Conservation (phyloP, 495 filamentous ascomycete species). For the Tuber melanosporum region DNA sequence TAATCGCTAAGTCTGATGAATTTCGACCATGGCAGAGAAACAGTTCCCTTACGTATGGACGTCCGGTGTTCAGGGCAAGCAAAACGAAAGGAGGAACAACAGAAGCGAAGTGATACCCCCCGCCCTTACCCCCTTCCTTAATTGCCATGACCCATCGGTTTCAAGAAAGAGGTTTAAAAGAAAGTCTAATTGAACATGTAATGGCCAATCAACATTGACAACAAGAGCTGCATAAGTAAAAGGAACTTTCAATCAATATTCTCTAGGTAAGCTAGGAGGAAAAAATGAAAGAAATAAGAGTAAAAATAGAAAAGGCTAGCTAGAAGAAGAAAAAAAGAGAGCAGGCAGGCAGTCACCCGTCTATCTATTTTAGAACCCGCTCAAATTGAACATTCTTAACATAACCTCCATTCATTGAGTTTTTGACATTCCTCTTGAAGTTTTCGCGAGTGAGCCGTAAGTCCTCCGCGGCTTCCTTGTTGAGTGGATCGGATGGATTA, state of each 20-base stretch:
- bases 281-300: not conserved
- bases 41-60: not conserved
- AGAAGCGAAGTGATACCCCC: constrained; percentile 14
- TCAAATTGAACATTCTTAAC: constrained; percentile 70
- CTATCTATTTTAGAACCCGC: constrained; percentile 53
- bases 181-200: constrained; percentile 33
- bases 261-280: not conserved
- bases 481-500: constrained; percentile 92
- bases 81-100: constrained; percentile 15
- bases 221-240: not conserved
- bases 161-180: constrained; percentile 35
- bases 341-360: constrained; percentile 13
- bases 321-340: constrained; percentile 23
- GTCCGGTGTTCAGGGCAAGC: constrained; percentile 28
- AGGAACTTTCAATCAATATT: not conserved
- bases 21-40: not conserved
- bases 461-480: constrained; percentile 95
- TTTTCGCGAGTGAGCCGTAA: constrained; percentile 71
- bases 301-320: not conserved
- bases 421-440: constrained; percentile 85
- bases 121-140: too few species aligned
- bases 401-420: constrained; percentile 72
- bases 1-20: not conserved
- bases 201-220: constrained; percentile 12
- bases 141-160: constrained; percentile 2